Evolutionary conservation across 768 basidiomycete species (phyloP).

Genomic region (Calocybe cyanea): DNA sequence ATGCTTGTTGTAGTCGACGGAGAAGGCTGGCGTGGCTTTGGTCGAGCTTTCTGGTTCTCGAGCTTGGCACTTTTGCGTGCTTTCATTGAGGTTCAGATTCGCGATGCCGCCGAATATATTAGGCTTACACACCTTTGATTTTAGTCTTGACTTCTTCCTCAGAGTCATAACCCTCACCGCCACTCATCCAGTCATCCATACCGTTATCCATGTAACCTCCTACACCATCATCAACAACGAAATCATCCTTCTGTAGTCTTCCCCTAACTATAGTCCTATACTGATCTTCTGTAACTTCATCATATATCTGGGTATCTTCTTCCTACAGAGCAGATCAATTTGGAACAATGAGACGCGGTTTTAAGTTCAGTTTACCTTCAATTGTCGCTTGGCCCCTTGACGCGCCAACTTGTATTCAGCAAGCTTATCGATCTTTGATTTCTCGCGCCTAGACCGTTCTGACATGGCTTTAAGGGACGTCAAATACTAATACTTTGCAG

Average conservation of each 20-base stretch:
- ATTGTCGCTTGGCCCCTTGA: slow-evolving; percentile 15
- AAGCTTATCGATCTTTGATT: slow-evolving; percentile 14
- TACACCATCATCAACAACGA: slow-evolving; percentile 91
- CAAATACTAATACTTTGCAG: too few species aligned
- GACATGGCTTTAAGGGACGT: slow-evolving; percentile 23
- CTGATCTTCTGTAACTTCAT: slow-evolving; percentile 86
- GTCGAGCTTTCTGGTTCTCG: slow-evolving; percentile 32
- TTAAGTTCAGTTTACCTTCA: slow-evolving; percentile 9
- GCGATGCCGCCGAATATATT: not conserved
- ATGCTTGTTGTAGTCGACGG: slow-evolving; percentile 59
- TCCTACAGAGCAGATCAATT: slow-evolving; percentile 26
- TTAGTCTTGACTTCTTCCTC: slow-evolving; percentile 49
- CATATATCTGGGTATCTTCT: slow-evolving; percentile 73
- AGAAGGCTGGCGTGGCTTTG: slow-evolving; percentile 46
- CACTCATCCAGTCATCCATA: slow-evolving; percentile 87
- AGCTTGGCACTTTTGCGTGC: slow-evolving; percentile 43
- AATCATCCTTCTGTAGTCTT: slow-evolving; percentile 84
- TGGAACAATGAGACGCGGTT: slow-evolving; percentile 3
- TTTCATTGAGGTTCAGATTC: slow-evolving; percentile 7
- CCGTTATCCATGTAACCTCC: slow-evolving; percentile 94
- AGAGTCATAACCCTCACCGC: slow-evolving; percentile 49
- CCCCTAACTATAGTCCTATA: slow-evolving; percentile 83
- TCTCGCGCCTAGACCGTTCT: slow-evolving; percentile 39
- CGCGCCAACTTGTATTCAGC: slow-evolving; percentile 16
- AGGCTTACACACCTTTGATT: slow-evolving; percentile 35